Evolutionary conservation across 2,329 filamentous ascomycete genomes (phyloP).

Genomic region (Penicillium corylophilum): DNA sequence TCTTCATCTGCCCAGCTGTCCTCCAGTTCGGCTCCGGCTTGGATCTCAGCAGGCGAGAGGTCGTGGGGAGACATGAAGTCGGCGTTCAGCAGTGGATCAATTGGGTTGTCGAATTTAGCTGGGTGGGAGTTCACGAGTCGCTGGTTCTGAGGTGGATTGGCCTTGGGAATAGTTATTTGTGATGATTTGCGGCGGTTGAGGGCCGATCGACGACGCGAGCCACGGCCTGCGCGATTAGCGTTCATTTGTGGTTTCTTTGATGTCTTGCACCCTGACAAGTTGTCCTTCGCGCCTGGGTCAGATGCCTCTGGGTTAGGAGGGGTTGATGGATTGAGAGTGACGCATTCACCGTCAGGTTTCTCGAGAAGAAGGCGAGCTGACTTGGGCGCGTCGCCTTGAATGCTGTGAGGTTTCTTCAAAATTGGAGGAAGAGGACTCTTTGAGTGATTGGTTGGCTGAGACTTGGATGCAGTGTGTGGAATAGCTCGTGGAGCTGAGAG

Average conservation of each 20-base stretch:
- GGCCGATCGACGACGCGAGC: slow-evolving; percentile 31
- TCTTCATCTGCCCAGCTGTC: not conserved
- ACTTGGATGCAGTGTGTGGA: not conserved
- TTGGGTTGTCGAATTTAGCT: not conserved
- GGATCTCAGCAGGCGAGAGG: not conserved
- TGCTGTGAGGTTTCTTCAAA: slow-evolving; percentile 37
- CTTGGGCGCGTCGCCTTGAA: slow-evolving; percentile 29
- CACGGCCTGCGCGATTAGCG: slow-evolving; percentile 25
- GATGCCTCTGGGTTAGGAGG: slow-evolving; percentile 22
- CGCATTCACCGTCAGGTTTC: slow-evolving; percentile 22
- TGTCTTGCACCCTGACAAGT: slow-evolving; percentile 10
- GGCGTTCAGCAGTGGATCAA: not conserved
- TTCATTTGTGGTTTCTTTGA: slow-evolving; percentile 32
- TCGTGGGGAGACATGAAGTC: slow-evolving; percentile 5
- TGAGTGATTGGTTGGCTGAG: not conserved
- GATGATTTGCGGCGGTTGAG: slow-evolving; percentile 38
- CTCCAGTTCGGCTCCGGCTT: not conserved
- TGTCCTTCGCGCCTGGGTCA: not conserved
- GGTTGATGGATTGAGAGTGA: slow-evolving; percentile 28
- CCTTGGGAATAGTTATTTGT: slow-evolving; percentile 43
- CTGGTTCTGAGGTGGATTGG: slow-evolving; percentile 71
- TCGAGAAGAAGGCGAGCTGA: slow-evolving; percentile 34
- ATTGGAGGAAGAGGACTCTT: slow-evolving; percentile 35
- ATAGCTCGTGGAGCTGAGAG: not conserved
- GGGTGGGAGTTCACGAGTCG: not conserved